Conservation (phyloP, 306 rosid genomes). For the Inga laurina region DNA sequence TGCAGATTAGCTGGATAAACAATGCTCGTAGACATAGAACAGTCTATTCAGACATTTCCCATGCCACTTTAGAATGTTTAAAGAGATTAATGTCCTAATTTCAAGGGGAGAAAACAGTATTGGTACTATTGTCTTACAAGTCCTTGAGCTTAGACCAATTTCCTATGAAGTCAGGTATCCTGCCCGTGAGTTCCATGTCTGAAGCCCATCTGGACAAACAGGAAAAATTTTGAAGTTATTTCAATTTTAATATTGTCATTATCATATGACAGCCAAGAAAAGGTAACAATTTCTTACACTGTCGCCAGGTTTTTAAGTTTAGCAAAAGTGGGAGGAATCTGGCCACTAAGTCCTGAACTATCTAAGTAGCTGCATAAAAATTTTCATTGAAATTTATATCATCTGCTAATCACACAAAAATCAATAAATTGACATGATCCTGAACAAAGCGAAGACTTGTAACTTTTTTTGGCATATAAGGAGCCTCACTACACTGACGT, state of each 20-base stretch:
- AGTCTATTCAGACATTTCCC: neutral
- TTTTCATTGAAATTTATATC: slow-evolving; percentile 26
- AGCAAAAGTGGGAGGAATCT: slow-evolving; percentile 75
- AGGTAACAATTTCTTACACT: slow-evolving; percentile 53
- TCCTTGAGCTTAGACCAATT: slow-evolving; percentile 54
- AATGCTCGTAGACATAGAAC: neutral
- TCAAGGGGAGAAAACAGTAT: neutral
- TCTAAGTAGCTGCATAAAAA: slow-evolving; percentile 60
- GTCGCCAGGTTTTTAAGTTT: slow-evolving; percentile 39
- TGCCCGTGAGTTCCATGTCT: slow-evolving; percentile 59
- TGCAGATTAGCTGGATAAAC: neutral
- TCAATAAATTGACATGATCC: neutral
- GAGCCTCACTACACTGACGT: neutral
- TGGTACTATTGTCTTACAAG: slow-evolving; percentile 57
- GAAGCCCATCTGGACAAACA: slow-evolving; percentile 69
- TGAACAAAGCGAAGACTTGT: neutral
- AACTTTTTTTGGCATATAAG: neutral
- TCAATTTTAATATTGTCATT: neutral
- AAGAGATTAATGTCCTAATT: neutral
- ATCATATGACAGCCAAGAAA: neutral
- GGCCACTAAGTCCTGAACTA: slow-evolving; percentile 81
- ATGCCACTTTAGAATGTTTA: neutral
- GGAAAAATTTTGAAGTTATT: slow-evolving; percentile 4
- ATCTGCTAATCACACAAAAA: neutral
- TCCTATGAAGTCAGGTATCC: slow-evolving; percentile 78